Base-by-base conservation (phyloP, 1,284 basidiomycete species). In the Veloporphyrellus conicus region DNA sequence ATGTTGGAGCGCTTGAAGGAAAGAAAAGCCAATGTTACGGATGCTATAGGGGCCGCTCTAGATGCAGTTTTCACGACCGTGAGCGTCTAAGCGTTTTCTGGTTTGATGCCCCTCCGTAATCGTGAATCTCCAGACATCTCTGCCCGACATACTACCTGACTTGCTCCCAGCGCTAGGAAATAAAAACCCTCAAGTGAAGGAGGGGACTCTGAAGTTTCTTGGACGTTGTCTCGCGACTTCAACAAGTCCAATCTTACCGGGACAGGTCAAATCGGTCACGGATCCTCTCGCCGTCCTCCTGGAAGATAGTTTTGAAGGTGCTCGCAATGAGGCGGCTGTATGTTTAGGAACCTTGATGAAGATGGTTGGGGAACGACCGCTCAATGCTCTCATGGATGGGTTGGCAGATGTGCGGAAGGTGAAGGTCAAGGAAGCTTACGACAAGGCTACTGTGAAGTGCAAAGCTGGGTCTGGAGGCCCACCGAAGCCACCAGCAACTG, bases 151-250 rank as follows among this genome's bases (percentile, higher is more conserved):
- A 40, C 76, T 93, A 45, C 87, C 93, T 20, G 92, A 98, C 61
- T 75, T 95, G 38, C 74, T 90, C 23, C 76, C 82, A 4, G 82
- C 86, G 0, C 70, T 93, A 20, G 84, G 84, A 58, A 87, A 88
- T 54, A 99, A 99, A 74, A 99, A 98, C 64, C 96, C 96, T 1
- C 92, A 96, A 66, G 91, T 98, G 37, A 96, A 96, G 64, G 92
- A 96, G 66, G 90, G 93, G 14, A 87, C 93, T 0, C 73, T 97
- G 55, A 91, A 90, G 60, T 98, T 96, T 64, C 72, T 98, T 18
- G 81, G 78, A 16, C 82, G 96, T 39, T 90, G 84, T 62, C 78
- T 99, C 38, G 72, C 82, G 2, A 85, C 82, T 0, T 81, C 84
- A 1, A 76, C 76, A 14, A 75, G 78, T 14, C 82, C 92, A 1